Evolutionary conservation across 306 rosid species (phyloP), one percentile per base, ranked within the genome.

Genomic region (Nissolia schottii): DNA sequence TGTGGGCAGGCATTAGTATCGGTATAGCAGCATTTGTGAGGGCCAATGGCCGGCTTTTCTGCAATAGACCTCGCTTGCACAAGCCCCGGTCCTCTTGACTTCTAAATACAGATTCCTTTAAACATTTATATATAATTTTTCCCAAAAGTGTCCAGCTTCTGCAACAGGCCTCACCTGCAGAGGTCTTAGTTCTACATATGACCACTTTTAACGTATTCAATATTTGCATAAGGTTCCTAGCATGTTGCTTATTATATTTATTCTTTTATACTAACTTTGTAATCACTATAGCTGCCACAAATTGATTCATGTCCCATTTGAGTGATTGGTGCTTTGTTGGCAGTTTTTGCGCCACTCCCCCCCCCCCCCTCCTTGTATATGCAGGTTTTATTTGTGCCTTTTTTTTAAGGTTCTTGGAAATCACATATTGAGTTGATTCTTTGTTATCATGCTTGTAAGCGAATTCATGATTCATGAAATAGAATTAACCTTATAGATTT

Each of bases 1-100:
- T 89, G 66, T 92, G 96, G 96, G 97, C 96, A 67, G 74, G 88
- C 80, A 62, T 87, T 25, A 89, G 97, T 64, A 40, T 89, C 20
- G 96, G 70, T n/a, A 55, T 89, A 59, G 97, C 97, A 22, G 82
- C 86, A 70, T 84, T 87, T 73, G 92, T 87, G 61, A 82, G 86
- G 84, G 91, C 93, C 77, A 92, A 92, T 3, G 97, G 97, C 35
- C 82, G 92, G 64, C 15, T 86, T 51, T 92, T 92, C 84, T 89
- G 97, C 84, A 89, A 86, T 77, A 77, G 97, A 20, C 96, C 96
- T 23, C 87, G 87, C 68, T 84, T 92, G 22, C 88, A 82, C 87
- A 89, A 76, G 81, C 93, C 93, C 5, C 80, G 82, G 59, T 48
- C 63, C 54, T 88, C 63, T 58, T 88, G 80, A 88, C 48, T 69